phyloP scores from a whole-genome alignment of 306 rosid genomes.

The Potentilla sterilis region DNA sequence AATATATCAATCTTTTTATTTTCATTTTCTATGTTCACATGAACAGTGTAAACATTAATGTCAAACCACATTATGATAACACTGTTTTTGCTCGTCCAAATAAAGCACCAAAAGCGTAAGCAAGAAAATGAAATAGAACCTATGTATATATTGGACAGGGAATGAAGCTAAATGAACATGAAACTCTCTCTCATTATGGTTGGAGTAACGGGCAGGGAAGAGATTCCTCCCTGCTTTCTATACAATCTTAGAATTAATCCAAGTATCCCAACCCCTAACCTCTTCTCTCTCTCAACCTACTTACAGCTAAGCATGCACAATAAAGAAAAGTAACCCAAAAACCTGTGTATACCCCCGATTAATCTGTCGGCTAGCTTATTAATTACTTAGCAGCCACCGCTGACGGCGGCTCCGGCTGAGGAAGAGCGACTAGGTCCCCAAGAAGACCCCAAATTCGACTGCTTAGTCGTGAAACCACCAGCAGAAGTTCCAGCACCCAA shows the following conservation, averaged over 20 bases:
- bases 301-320: slow-evolving; percentile 9
- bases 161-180: background rate
- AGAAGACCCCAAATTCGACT: slow-evolving; percentile 8
- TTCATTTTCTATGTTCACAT: background rate
- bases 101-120: background rate
- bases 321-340: background rate
- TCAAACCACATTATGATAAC: background rate
- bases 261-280: background rate
- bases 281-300: background rate
- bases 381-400: slow-evolving; percentile 7
- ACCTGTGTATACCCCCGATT: background rate
- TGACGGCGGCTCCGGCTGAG: slow-evolving; percentile 19
- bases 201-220: slow-evolving; percentile 1
- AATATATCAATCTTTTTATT: too few relatives aligned
- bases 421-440: slow-evolving; percentile 22
- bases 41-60: background rate
- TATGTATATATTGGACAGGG: too few relatives aligned
- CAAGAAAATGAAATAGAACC: background rate
- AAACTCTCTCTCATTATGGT: background rate
- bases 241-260: slow-evolving; percentile 16
- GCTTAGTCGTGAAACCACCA: background rate
- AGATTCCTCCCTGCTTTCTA: slow-evolving; percentile 21
- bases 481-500: slow-evolving; percentile 1
- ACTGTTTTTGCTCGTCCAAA: background rate
- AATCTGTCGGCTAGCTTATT: background rate